These are phyloP conservation scores for Colletotrichum somersetense DNA, from an alignment of 2,329 filamentous ascomycete species.

Conservation along the genomic window DNA sequence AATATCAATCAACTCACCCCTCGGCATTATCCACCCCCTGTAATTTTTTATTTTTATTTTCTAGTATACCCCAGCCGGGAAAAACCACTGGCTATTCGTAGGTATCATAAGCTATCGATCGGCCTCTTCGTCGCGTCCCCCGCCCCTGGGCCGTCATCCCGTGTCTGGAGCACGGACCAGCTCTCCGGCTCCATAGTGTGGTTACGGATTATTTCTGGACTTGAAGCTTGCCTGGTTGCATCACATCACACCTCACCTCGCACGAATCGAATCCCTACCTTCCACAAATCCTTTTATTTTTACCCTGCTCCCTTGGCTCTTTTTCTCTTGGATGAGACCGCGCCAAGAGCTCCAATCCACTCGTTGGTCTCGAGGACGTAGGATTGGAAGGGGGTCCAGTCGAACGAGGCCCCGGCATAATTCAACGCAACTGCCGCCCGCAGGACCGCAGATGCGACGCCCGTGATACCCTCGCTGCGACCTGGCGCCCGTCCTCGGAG, in stretches of 20 bases:
- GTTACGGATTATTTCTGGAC: constrained; percentile 34
- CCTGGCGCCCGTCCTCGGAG: constrained; percentile 34
- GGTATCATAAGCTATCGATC: not conserved
- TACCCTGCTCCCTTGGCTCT: not conserved
- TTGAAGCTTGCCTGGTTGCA: constrained; percentile 25
- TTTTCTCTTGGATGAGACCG: constrained; percentile 23
- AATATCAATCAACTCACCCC: constrained; percentile 11
- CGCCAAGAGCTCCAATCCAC: constrained; percentile 17
- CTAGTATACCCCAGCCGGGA: not conserved
- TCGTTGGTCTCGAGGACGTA: constrained; percentile 23
- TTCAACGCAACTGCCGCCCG: not conserved
- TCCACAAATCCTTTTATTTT: constrained; percentile 4
- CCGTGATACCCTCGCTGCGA: constrained; percentile 32
- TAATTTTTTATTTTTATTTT: not conserved
- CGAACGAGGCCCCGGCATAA: not conserved
- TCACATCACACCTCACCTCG: constrained; percentile 31
- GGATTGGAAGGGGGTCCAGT: constrained; percentile 14
- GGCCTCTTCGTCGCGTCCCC: constrained; percentile 21
- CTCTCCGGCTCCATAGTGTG: constrained; percentile 12
- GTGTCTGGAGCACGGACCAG: constrained; percentile 29
- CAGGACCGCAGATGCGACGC: constrained; percentile 30
- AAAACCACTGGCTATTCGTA: not conserved
- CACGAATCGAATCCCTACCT: constrained; percentile 31
- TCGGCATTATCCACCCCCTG: not conserved
- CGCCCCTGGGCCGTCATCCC: constrained; percentile 3